Percentiles rank a stretch among this genome's conserved stretches.
Conservation (phyloP, 2,329 filamentous ascomycete genomes). For the Xylaria sp. region DNA sequence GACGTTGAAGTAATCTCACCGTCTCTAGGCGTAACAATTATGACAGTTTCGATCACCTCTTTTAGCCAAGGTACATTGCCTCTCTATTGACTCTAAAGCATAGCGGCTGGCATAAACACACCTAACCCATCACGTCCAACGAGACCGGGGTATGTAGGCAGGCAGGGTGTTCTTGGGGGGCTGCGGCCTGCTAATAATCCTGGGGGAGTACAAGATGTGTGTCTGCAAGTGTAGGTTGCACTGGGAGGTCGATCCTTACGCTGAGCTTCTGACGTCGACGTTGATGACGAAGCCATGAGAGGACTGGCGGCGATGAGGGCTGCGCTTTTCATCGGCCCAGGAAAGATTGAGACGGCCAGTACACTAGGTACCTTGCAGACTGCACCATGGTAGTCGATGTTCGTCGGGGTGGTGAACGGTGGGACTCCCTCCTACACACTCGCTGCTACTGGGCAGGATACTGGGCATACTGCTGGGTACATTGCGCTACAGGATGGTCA, state of each 20-base stretch:
- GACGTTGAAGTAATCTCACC: slow-evolving; percentile 5
- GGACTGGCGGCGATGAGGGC: background rate
- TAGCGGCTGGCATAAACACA: slow-evolving; percentile 23
- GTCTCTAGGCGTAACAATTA: background rate
- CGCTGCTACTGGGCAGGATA: background rate
- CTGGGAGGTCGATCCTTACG: slow-evolving; percentile 12
- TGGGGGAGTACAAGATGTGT: slow-evolving; percentile 32
- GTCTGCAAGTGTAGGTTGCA: slow-evolving; percentile 23
- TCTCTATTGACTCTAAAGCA: slow-evolving; percentile 18
- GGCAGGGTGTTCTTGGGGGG: slow-evolving; percentile 33
- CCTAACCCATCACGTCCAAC: slow-evolving; percentile 39
- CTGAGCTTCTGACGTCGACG: slow-evolving; percentile 24
- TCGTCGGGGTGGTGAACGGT: slow-evolving; percentile 28
- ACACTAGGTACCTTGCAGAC: slow-evolving; percentile 38
- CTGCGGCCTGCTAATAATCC: slow-evolving; percentile 22
- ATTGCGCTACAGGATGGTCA: slow-evolving; percentile 10
- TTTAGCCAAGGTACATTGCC: slow-evolving; percentile 5
- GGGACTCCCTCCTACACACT: slow-evolving; percentile 16
- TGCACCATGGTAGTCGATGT: slow-evolving; percentile 9
- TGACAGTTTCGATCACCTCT: background rate
- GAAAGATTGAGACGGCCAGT: slow-evolving; percentile 16
- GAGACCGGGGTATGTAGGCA: slow-evolving; percentile 26
- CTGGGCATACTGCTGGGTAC: background rate
- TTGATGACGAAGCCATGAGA: slow-evolving; percentile 14
- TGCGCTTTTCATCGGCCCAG: slow-evolving; percentile 31